phyloP scores from a whole-genome alignment of 495 filamentous ascomycete species.

The Venustampulla echinocandica region DNA sequence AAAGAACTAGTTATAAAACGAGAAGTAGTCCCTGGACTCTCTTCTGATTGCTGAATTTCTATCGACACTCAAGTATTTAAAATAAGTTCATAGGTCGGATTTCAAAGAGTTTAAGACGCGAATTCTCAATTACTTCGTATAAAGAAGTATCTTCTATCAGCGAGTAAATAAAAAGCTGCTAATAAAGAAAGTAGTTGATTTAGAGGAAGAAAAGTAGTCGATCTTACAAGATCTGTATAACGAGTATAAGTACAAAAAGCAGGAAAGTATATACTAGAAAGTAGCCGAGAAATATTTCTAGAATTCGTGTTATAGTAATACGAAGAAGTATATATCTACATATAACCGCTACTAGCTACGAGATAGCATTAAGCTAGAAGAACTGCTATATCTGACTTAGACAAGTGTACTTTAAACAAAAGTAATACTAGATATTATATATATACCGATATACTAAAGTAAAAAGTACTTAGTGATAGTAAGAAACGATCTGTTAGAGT shows the following conservation, averaged over 20 bases:
- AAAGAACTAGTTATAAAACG: background rate
- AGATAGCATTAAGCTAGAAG: background rate
- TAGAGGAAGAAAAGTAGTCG: background rate
- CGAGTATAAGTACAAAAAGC: background rate
- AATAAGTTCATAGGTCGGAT: background rate
- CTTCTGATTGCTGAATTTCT: background rate
- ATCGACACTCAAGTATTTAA: background rate
- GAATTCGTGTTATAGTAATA: background rate
- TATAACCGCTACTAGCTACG: background rate
- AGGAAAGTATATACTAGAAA: background rate
- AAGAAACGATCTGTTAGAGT: background rate
- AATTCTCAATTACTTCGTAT: background rate
- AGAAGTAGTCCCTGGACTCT: background rate
- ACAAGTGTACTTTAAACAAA: background rate
- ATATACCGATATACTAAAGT: background rate
- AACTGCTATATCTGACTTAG: background rate
- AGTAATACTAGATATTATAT: background rate
- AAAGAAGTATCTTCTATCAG: background rate
- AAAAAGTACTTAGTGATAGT: background rate
- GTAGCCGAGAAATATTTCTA: background rate
- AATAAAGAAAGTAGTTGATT: background rate
- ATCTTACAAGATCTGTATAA: background rate
- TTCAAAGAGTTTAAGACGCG: background rate
- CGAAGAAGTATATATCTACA: background rate
- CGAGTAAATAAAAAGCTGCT: background rate